phyloP scores from a whole-genome alignment of 2,329 filamentous ascomycete genomes.

The Akanthomyces uredinophilus region DNA sequence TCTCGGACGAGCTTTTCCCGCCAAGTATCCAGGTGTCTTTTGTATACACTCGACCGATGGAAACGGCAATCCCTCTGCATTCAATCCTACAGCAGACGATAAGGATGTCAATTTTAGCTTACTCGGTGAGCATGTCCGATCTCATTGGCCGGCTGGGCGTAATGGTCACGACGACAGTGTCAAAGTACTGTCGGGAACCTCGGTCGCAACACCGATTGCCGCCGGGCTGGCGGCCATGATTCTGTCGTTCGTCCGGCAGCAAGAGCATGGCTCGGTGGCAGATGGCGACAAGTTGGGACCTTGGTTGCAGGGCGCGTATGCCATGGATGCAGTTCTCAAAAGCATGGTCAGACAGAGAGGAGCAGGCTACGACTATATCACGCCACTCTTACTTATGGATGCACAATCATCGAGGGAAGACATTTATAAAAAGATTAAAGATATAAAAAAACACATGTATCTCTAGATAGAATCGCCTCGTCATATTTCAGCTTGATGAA shows the following conservation, averaged over 20 bases:
- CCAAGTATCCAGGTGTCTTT: background rate
- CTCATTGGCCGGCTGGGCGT: background rate
- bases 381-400: background rate
- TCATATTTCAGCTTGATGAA: background rate
- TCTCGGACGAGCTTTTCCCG: conserved; percentile 2
- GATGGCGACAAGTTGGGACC: background rate
- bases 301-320: background rate
- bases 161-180: background rate
- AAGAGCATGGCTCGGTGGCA: background rate
- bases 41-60: conserved; percentile 9
- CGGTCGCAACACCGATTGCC: conserved; percentile 6
- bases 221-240: background rate
- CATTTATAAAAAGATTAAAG: conserved; percentile 1
- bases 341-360: conserved; percentile 2
- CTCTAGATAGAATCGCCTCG: background rate
- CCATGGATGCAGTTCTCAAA: background rate
- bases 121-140: background rate
- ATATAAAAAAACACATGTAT: background rate
- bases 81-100: conserved; percentile 2
- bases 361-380: background rate
- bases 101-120: conserved; percentile 5
- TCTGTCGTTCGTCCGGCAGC: background rate
- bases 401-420: background rate
- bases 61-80: conserved; percentile 2
- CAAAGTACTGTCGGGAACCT: background rate